These are phyloP conservation scores for Boletus rubescentipes DNA, from an alignment of 768 basidiomycete species.

Conservation along the genomic window DNA sequence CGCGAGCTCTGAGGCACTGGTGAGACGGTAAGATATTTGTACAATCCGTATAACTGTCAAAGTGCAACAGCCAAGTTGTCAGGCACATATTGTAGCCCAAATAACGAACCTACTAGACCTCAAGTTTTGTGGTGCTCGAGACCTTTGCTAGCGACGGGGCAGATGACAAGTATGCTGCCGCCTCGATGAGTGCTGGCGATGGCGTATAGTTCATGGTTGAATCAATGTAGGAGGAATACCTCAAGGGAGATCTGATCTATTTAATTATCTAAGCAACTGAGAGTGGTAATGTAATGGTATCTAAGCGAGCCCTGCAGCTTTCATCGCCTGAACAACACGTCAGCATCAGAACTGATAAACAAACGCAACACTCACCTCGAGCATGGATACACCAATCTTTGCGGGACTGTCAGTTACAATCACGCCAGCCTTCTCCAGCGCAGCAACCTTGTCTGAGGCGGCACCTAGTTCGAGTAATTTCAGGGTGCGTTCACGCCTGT, in stretches of 20 bases:
- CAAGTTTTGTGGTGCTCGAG: conserved; percentile 66
- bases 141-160: conserved; percentile 53
- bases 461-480: conserved; percentile 51
- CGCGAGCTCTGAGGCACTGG: conserved; percentile 52
- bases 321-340: conserved; percentile 59
- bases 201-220: conserved; percentile 29
- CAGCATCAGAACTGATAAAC: conserved; percentile 1
- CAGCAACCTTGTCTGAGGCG: conserved; percentile 90
- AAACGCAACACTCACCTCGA: conserved; percentile 59
- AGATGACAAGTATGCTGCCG: conserved; percentile 63
- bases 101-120: conserved; percentile 49
- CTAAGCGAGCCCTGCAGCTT: conserved; percentile 69
- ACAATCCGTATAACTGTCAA: conserved; percentile 79
- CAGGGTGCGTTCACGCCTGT: neutral
- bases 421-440: conserved; percentile 87
- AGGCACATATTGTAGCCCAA: conserved; percentile 15
- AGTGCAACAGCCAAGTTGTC: conserved; percentile 24
- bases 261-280: conserved; percentile 39
- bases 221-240: neutral
- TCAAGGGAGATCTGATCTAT: conserved; percentile 5
- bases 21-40: conserved; percentile 70
- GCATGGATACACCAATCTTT: conserved; percentile 87
- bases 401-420: conserved; percentile 95
- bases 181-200: conserved; percentile 51
- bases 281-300: conserved; percentile 24